Conservation (phyloP, 768 basidiomycete species). For the Tulasnella sp. region DNA sequence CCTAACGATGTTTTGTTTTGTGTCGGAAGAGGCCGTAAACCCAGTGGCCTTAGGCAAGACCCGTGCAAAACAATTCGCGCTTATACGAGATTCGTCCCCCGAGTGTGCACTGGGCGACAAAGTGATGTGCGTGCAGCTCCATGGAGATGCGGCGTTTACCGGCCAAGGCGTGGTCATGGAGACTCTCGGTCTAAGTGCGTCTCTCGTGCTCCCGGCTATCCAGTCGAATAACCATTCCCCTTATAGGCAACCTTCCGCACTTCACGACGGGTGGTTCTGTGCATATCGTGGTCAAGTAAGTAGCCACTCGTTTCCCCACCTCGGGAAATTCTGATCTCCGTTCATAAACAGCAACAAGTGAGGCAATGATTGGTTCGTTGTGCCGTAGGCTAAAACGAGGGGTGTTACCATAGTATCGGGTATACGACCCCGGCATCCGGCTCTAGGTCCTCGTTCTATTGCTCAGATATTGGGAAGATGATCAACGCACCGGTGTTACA, state of each 20-base stretch:
- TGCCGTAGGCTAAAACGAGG: not conserved
- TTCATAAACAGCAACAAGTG: constrained; percentile 26
- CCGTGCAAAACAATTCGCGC: constrained; percentile 76
- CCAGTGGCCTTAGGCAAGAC: constrained; percentile 83
- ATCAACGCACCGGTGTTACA: constrained; percentile 80
- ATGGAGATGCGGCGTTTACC: constrained; percentile 84
- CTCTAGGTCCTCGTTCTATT: constrained; percentile 77
- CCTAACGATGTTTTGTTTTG: not conserved
- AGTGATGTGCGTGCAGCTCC: constrained; percentile 81
- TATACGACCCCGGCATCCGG: constrained; percentile 82
- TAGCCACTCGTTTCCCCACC: constrained; percentile 16
- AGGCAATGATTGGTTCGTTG: constrained; percentile 6
- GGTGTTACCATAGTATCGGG: constrained; percentile 47
- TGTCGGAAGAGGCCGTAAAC: constrained; percentile 60
- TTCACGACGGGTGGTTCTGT: constrained; percentile 84
- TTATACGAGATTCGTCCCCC: constrained; percentile 51
- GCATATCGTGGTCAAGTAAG: constrained; percentile 83
- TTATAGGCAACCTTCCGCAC: constrained; percentile 70
- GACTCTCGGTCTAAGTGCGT: constrained; percentile 64
- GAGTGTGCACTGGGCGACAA: constrained; percentile 42
- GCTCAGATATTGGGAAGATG: constrained; percentile 82
- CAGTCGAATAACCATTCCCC: not conserved
- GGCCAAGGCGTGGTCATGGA: constrained; percentile 91
- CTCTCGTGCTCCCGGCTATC: not conserved
- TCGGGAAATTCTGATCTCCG: constrained; percentile 7